phyloP scores from a whole-genome alignment of 306 rosid genomes.

The Cyamopsis tetragonoloba region DNA sequence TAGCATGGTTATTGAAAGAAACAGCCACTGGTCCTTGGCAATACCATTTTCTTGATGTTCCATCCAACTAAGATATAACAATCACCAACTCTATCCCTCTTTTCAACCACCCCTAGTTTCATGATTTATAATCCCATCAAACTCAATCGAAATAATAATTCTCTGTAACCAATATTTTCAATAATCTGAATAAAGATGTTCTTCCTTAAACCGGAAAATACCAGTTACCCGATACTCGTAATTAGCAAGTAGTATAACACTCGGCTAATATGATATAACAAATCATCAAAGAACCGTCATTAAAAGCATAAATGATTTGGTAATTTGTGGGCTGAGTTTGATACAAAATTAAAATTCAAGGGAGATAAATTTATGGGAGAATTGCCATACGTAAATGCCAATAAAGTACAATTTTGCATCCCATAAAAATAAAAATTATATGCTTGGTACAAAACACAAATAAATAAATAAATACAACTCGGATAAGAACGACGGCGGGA shows the following conservation, averaged over 20 bases:
- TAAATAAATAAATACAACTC: no score
- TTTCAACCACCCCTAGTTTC: background rate
- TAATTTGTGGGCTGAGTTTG: background rate
- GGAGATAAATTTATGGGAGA: background rate
- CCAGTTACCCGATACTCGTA: no score
- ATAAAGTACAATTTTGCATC: background rate
- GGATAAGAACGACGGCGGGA: background rate
- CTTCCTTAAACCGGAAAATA: background rate
- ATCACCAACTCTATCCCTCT: background rate
- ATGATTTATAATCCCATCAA: background rate
- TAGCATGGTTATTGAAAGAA: background rate
- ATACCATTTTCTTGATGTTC: background rate
- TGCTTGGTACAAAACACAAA: background rate
- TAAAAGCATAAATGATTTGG: background rate
- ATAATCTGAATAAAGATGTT: background rate
- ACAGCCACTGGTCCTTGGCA: background rate
- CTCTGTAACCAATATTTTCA: background rate
- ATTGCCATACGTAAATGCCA: background rate
- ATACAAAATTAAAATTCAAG: background rate
- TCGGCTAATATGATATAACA: background rate
- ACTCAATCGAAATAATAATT: slow-evolving; percentile 2
- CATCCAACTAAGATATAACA: background rate
- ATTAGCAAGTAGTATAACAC: background rate
- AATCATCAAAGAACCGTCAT: background rate
- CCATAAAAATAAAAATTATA: background rate